These are phyloP conservation scores for Diaporthe caulivora DNA, from an alignment of 2,329 filamentous ascomycete species.

Conservation along the genomic window DNA sequence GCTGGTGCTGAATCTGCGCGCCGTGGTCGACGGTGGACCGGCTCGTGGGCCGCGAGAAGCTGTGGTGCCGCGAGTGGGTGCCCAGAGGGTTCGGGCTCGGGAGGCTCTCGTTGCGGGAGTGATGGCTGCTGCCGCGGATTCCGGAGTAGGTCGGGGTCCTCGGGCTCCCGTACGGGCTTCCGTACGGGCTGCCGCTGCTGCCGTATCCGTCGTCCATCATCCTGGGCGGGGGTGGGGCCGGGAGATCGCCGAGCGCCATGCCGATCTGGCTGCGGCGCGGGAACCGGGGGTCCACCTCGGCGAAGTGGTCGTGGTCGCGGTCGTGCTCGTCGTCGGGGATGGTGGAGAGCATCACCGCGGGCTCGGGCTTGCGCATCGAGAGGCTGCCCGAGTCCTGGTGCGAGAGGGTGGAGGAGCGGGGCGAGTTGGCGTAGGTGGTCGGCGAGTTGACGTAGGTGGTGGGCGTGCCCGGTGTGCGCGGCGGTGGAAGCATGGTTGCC, in stretches of 20 bases:
- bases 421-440: neutral
- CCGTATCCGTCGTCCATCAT: neutral
- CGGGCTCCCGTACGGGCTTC: neutral
- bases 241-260: constrained; percentile 11
- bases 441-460: neutral
- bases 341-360: neutral
- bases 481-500: neutral
- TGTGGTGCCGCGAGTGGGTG: constrained; percentile 9
- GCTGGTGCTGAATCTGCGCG: neutral
- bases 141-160: neutral
- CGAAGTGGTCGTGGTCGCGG: constrained; percentile 15
- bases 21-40: constrained; percentile 19
- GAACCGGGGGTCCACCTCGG: constrained; percentile 13
- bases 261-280: constrained; percentile 34
- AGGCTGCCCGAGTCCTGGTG: constrained; percentile 6
- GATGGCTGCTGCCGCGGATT: neutral
- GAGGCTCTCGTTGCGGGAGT: neutral
- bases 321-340: constrained; percentile 34
- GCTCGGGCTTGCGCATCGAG: constrained; percentile 18
- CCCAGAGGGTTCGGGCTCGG: neutral
- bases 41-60: constrained; percentile 24
- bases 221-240: neutral
- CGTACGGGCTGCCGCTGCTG: too few relatives aligned
- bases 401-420: neutral
- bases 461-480: constrained; percentile 8